A percentile compares a stretch with the other conserved stretches of the same genome.
Conservation (phyloP, 2,329 filamentous ascomycete genomes). For the Teratosphaeria epicoccoides region DNA sequence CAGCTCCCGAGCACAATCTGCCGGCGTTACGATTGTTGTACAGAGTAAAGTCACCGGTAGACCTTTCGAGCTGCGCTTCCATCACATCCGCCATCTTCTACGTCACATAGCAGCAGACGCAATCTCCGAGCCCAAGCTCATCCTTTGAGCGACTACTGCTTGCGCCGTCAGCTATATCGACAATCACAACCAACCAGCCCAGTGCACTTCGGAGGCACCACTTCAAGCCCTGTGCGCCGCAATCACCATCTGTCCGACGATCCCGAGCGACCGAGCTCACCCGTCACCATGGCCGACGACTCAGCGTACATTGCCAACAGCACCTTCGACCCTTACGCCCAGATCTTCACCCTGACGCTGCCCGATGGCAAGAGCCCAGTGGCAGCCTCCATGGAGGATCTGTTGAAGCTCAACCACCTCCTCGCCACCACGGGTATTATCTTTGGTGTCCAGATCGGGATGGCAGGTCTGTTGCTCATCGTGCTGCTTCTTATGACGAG, state of each 20-base stretch:
- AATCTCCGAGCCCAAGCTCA: background rate
- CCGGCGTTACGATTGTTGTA: background rate
- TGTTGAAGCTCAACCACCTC: conserved; percentile 34
- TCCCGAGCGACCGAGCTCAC: background rate
- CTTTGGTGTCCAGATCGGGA: conserved; percentile 61
- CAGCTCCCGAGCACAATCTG: background rate
- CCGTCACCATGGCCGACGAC: background rate
- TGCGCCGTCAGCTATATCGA: background rate
- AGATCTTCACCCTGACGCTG: conserved; percentile 39
- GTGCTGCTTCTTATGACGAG: conserved; percentile 59
- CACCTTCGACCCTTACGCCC: conserved; percentile 41
- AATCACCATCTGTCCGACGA: conserved; percentile 3
- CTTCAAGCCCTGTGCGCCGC: too few species aligned
- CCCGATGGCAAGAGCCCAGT: conserved; percentile 35
- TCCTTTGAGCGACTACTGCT: background rate
- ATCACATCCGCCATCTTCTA: background rate
- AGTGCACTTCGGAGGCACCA: conserved; percentile 2
- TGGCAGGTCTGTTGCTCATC: conserved; percentile 53
- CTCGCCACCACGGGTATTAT: conserved; percentile 41
- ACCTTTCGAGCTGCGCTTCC: background rate
- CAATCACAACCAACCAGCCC: background rate
- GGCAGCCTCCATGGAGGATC: conserved; percentile 29
- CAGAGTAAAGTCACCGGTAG: background rate
- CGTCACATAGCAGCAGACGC: background rate
- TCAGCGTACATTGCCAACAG: conserved; percentile 8